These are phyloP conservation scores for Telfairia occidentalis DNA, from an alignment of 331 rosid genomes.

Conservation along the genomic window DNA sequence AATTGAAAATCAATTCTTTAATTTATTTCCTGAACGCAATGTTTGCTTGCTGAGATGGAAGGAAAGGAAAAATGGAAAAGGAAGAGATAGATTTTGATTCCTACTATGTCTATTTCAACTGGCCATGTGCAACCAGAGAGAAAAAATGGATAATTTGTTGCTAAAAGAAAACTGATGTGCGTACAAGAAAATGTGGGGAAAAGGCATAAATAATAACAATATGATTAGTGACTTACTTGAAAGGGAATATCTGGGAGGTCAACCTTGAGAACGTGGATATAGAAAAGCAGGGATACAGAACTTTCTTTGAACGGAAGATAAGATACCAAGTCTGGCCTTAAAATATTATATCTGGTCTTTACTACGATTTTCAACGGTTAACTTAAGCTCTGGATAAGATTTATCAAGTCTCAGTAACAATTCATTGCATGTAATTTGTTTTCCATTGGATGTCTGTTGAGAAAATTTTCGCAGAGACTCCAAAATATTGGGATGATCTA, in stretches of 20 bases:
- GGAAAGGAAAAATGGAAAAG: background rate
- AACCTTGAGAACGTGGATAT: background rate
- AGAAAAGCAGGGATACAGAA: background rate
- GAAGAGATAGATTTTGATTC: background rate
- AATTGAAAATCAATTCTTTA: background rate
- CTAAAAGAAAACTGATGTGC: background rate
- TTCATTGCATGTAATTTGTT: constrained; percentile 34
- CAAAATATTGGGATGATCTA: constrained; percentile 30
- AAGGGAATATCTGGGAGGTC: background rate
- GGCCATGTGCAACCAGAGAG: background rate
- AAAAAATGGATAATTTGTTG: background rate
- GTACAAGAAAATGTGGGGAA: too few species aligned
- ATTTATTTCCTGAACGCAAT: background rate
- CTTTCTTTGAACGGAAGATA: background rate
- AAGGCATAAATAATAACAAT: background rate
- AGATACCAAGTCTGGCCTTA: background rate
- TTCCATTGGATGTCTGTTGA: constrained; percentile 26
- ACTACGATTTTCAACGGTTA: constrained; percentile 9
- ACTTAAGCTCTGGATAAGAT: constrained; percentile 42
- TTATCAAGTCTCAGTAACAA: constrained; percentile 37
- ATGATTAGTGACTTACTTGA: background rate
- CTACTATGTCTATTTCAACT: background rate
- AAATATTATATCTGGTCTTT: background rate
- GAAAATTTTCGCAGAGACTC: constrained; percentile 53
- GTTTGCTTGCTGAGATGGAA: background rate